Percentiles rank a stretch among this genome's conserved stretches.
Conservation (phyloP, 129 eudicot species). For the Rutidosis leptorrhynchoides region DNA sequence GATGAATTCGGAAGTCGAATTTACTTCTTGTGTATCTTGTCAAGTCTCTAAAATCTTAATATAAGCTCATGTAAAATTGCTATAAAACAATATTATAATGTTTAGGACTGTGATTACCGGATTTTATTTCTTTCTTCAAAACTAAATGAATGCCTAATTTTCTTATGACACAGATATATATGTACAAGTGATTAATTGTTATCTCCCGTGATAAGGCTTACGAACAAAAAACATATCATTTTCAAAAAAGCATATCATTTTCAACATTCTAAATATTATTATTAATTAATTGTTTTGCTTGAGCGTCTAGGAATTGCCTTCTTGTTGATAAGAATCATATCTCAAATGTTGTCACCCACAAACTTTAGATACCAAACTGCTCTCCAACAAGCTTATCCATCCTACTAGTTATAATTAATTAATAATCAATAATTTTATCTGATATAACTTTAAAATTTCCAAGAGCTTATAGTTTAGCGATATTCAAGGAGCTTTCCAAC, state of each 20-base stretch:
- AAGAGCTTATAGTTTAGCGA: too few relatives aligned
- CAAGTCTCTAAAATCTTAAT: too few relatives aligned
- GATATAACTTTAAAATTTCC: background rate
- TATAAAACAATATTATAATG: too few relatives aligned
- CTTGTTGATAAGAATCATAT: conserved; percentile 12
- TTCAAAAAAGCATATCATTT: conserved; percentile 17
- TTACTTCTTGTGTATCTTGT: too few relatives aligned
- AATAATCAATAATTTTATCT: background rate
- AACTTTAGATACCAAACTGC: conserved; percentile 15
- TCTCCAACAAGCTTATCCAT: conserved; percentile 11
- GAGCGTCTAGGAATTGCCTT: conserved; percentile 25
- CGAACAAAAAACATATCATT: conserved; percentile 8
- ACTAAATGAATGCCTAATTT: too few relatives aligned
- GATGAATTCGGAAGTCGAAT: too few relatives aligned
- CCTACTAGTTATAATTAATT: background rate
- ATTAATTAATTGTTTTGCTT: conserved; percentile 20
- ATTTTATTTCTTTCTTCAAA: too few relatives aligned
- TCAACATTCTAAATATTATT: too few relatives aligned
- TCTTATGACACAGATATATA: background rate
- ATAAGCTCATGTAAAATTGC: too few relatives aligned
- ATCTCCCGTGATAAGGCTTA: conserved; percentile 13
- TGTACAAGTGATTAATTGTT: background rate
- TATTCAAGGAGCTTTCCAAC: too few relatives aligned
- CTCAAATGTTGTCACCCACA: conserved; percentile 23
- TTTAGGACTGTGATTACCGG: too few relatives aligned